Percentiles rank a stretch among this genome's conserved stretches.
These are phyloP conservation scores for Rhizophagus sp. DNA, from an alignment of 192 early-diverging fungal genomes.

Conservation along the genomic window DNA sequence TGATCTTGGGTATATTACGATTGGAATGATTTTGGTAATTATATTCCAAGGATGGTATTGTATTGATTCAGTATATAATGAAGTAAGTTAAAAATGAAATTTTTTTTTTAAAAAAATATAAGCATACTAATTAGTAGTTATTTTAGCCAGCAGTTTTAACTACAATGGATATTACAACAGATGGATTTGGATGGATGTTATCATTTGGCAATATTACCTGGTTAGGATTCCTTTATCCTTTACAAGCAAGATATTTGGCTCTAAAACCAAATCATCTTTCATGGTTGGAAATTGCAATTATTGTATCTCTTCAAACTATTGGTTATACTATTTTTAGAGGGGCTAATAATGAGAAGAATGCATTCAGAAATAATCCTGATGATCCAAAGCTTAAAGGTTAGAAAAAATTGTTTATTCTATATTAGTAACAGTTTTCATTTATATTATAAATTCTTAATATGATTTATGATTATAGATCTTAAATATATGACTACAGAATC, in stretches of 20 bases:
- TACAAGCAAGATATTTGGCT: conserved; percentile 88
- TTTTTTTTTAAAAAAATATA: not conserved
- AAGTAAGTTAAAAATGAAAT: conserved; percentile 34
- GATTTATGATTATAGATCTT: conserved; percentile 50
- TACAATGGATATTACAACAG: conserved; percentile 97
- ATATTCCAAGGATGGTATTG: conserved; percentile 83
- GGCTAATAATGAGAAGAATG: conserved; percentile 90
- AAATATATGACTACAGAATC: conserved; percentile 83
- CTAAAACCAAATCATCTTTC: conserved; percentile 66
- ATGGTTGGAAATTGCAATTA: conserved; percentile 35
- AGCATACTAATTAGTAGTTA: not conserved
- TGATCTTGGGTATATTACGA: conserved; percentile 64
- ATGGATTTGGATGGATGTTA: conserved; percentile 94
- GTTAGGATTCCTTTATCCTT: conserved; percentile 88
- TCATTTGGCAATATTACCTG: conserved; percentile 81
- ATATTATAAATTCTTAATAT: not conserved
- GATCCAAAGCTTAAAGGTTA: conserved; percentile 56
- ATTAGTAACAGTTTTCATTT: not conserved
- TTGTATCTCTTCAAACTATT: conserved; percentile 58
- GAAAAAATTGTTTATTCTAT: not conserved
- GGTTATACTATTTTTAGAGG: conserved; percentile 88
- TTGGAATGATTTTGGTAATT: conserved; percentile 75
- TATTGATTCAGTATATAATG: conserved; percentile 82
- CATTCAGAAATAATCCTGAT: conserved; percentile 71
- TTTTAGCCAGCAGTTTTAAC: conserved; percentile 78